Conservation (phyloP, 495 filamentous ascomycete species). For the Xylaria nigripes region DNA sequence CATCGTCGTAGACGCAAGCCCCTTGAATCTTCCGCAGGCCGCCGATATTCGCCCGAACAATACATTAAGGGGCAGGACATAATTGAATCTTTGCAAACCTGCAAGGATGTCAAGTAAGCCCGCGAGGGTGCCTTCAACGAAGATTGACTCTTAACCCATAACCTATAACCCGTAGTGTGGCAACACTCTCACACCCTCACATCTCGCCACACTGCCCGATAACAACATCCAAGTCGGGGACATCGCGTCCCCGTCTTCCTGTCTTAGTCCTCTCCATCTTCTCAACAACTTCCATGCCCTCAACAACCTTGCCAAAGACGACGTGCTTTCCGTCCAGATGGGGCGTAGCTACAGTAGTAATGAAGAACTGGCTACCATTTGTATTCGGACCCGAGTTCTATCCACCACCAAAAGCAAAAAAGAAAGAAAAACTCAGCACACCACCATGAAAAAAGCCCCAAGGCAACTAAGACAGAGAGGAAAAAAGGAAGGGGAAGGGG, state of each 20-base stretch:
- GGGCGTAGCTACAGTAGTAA: constrained; percentile 76
- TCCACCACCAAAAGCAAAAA: neutral
- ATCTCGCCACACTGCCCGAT: constrained; percentile 87
- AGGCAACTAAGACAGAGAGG: constrained; percentile 11
- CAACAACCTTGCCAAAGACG: constrained; percentile 85
- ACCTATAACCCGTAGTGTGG: neutral
- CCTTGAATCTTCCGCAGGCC: neutral
- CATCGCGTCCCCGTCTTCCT: constrained; percentile 58
- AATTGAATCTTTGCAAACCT: neutral
- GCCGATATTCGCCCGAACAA: neutral
- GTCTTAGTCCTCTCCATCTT: constrained; percentile 90
- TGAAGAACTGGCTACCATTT: constrained; percentile 97
- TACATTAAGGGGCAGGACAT: neutral
- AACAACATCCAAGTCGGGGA: constrained; percentile 76
- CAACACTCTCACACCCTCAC: constrained; percentile 33
- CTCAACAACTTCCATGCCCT: constrained; percentile 81
- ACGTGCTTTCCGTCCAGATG: constrained; percentile 95
- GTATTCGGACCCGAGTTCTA: constrained; percentile 89
- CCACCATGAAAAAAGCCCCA: neutral
- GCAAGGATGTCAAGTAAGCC: neutral
- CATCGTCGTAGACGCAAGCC: too few relatives aligned
- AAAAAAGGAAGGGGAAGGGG: neutral
- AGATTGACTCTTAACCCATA: neutral
- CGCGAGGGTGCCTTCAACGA: neutral
- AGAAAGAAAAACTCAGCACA: neutral